These are phyloP conservation scores for Hyparrhenia diplandra DNA, from an alignment of 176 grass and related monocot genomes.

Conservation along the genomic window DNA sequence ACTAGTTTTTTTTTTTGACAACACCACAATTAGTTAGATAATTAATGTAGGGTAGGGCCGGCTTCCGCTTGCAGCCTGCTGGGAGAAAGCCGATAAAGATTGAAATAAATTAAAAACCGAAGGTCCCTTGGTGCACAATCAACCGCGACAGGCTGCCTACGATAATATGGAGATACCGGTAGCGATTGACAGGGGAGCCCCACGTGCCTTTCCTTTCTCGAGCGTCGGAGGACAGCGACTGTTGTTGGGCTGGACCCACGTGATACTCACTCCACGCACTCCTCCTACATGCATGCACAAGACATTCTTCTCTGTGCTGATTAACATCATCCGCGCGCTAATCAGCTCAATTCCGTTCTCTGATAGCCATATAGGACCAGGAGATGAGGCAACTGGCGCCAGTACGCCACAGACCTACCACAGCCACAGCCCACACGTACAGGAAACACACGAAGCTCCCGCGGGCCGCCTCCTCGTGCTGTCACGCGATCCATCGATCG, in stretches of 20 bases:
- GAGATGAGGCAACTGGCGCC: not conserved
- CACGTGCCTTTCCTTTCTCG: not conserved
- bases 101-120: not conserved
- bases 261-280: not conserved
- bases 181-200: constrained; percentile 17
- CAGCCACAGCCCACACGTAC: not conserved
- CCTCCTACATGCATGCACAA: no score
- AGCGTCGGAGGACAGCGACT: constrained; percentile 4
- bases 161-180: not conserved
- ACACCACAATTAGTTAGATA: no score
- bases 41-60: no score
- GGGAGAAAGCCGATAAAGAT: no score
- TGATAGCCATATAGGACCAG: not conserved
- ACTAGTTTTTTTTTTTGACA: no score
- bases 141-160: constrained; percentile 18
- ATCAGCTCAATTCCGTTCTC: not conserved
- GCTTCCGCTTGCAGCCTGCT: no score
- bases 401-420: not conserved
- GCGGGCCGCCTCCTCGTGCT: no score
- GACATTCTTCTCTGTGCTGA: no score
- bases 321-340: not conserved
- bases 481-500: no score
- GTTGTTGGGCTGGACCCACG: not conserved
- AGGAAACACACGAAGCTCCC: not conserved
- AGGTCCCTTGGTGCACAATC: constrained; percentile 13